Percentiles rank a stretch among this genome's conserved stretches.
These are phyloP conservation scores for Acanthamoeba triangularis DNA, from an alignment of 208 protist species.

Conservation along the genomic window DNA sequence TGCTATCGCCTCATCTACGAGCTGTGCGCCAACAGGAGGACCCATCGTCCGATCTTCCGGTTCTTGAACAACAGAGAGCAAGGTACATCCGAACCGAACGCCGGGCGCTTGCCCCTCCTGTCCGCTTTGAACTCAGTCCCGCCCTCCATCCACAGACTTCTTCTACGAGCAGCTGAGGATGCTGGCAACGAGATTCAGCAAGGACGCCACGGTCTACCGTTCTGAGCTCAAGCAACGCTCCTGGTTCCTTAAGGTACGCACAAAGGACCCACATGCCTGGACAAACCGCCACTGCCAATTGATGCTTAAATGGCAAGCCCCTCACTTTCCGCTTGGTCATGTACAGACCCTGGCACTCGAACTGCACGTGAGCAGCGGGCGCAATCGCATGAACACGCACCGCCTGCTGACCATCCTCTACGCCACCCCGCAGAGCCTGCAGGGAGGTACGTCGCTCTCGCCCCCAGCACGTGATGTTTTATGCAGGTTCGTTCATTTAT, in stretches of 20 bases:
- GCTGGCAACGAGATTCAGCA: not conserved
- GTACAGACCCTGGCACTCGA: slow-evolving; percentile 39
- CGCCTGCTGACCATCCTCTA: slow-evolving; percentile 38
- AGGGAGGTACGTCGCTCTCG: not conserved
- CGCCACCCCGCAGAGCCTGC: slow-evolving; percentile 19
- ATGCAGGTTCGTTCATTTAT: not conserved
- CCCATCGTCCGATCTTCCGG: slow-evolving; percentile 1
- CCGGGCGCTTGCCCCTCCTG: not conserved
- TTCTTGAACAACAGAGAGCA: slow-evolving; percentile 43
- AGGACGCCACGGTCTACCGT: not conserved
- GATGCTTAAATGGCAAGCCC: not conserved
- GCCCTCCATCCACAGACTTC: not conserved
- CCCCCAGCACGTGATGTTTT: not conserved
- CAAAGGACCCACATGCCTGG: not conserved
- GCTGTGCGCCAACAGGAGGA: slow-evolving; percentile 26
- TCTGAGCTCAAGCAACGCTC: slow-evolving; percentile 30
- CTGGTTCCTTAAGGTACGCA: slow-evolving; percentile 43
- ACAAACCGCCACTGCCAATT: not conserved
- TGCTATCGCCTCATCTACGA: slow-evolving; percentile 67
- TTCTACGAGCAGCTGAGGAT: slow-evolving; percentile 38
- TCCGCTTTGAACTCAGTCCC: not conserved
- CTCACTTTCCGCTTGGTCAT: not conserved
- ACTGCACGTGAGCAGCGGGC: slow-evolving; percentile 13
- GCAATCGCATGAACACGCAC: slow-evolving; percentile 46
- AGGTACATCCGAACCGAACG: not conserved